A percentile compares a stretch with the other conserved stretches of the same genome.
Evolutionary conservation across 202 grass and related monocot species (phyloP).

Genomic region (Saccharum hybrid): DNA sequence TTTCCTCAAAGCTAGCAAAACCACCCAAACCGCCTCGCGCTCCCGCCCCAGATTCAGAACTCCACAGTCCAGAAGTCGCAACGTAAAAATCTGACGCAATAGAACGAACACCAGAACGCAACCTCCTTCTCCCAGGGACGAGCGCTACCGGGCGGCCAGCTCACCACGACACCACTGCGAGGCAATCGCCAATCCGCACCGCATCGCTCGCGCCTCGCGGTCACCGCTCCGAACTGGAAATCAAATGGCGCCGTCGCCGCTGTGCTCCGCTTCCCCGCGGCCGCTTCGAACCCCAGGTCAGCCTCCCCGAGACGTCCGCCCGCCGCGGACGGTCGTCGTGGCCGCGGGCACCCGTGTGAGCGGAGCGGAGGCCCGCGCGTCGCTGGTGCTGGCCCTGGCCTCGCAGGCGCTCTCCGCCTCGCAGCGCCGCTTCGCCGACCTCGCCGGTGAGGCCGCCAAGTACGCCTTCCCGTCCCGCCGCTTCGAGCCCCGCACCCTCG

Average conservation of each 20-base stretch:
- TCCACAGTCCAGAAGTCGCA: neutral
- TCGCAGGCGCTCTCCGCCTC: slow-evolving; percentile 63
- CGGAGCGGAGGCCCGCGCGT: slow-evolving; percentile 64
- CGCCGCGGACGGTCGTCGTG: slow-evolving; percentile 33
- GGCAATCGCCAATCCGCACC: neutral
- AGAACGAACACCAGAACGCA: neutral
- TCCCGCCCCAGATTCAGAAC: neutral
- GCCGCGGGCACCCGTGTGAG: slow-evolving; percentile 32
- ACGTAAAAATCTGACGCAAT: slow-evolving; percentile 7
- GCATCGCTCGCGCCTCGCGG: neutral
- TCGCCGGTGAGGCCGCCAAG: slow-evolving; percentile 67
- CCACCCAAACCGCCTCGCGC: neutral
- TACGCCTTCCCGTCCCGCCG: slow-evolving; percentile 70
- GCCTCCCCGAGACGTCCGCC: slow-evolving; percentile 32
- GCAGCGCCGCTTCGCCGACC: slow-evolving; percentile 66
- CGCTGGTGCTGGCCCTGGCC: slow-evolving; percentile 76
- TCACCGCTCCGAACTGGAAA: neutral
- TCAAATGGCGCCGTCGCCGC: slow-evolving; percentile 52
- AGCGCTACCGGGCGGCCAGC: neutral
- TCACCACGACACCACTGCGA: neutral
- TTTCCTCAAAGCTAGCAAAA: neutral
- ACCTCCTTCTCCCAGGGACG: neutral
- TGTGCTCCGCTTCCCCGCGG: slow-evolving; percentile 39
- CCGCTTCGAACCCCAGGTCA: slow-evolving; percentile 28
- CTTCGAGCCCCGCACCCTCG: slow-evolving; percentile 68